A percentile compares a stretch with the other conserved stretches of the same genome.
These are phyloP conservation scores for Eimeria sp. DNA, from an alignment of 169 alveolate genomes.

Conservation along the genomic window DNA sequence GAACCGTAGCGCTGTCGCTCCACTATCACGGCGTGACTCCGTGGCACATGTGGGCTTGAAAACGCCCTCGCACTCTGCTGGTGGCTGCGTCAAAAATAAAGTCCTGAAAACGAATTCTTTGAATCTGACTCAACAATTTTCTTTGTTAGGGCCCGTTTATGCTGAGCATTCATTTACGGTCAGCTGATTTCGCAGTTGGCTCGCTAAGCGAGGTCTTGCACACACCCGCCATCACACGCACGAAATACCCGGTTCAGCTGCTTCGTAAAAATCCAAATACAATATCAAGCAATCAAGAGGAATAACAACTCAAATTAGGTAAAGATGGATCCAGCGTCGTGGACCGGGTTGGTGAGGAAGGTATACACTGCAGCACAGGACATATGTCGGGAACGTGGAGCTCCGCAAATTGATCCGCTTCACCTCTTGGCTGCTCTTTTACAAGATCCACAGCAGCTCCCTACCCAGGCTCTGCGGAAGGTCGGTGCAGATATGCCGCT, in stretches of 20 bases:
- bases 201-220: not conserved
- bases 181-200: not conserved
- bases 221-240: constrained; percentile 8
- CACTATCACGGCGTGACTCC: not conserved
- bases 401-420: constrained; percentile 70
- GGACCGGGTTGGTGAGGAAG: constrained; percentile 77
- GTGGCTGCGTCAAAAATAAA: not conserved
- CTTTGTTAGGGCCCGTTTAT: not conserved
- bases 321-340: constrained; percentile 67
- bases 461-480: constrained; percentile 64
- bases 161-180: not conserved
- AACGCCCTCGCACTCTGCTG: not conserved
- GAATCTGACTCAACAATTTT: not conserved
- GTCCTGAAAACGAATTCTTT: not conserved
- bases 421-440: constrained; percentile 67
- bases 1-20: constrained; percentile 2
- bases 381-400: constrained; percentile 30
- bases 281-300: not conserved
- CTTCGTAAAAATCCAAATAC: not conserved
- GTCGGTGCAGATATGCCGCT: constrained; percentile 31
- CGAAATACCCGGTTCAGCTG: not conserved
- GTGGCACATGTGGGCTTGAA: constrained; percentile 10
- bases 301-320: not conserved
- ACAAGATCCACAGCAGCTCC: constrained; percentile 64
- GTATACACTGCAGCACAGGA: constrained; percentile 68